Evolutionary conservation across 202 grass and related monocot species (phyloP).

Genomic region (Hordeum pubiflorum): DNA sequence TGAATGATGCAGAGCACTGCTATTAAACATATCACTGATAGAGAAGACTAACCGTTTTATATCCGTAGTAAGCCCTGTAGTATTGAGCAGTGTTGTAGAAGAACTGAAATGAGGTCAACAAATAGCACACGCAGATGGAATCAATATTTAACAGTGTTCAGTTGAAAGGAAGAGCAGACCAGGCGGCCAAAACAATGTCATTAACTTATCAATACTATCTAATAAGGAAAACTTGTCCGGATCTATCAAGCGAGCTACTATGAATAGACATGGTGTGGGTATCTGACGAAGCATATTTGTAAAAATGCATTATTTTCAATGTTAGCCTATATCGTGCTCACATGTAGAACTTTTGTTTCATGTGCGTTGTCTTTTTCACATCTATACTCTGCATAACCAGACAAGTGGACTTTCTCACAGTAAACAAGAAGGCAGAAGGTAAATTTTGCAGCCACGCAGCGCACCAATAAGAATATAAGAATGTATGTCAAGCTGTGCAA

Average conservation of each 20-base stretch:
- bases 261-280: neutral
- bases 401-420: neutral
- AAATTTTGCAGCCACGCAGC: neutral
- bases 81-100: slow-evolving; percentile 87
- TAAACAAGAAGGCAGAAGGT: neutral
- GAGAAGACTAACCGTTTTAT: slow-evolving; percentile 52
- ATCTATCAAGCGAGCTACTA: neutral
- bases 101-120: slow-evolving; percentile 45
- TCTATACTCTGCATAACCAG: neutral
- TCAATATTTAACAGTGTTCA: neutral
- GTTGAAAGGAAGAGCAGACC: slow-evolving; percentile 9
- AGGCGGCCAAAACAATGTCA: neutral
- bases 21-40: neutral
- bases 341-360: neutral
- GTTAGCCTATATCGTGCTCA: neutral
- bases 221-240: neutral
- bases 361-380: neutral
- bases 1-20: slow-evolving; percentile 2
- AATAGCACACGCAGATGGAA: neutral
- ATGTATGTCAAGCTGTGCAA: neutral
- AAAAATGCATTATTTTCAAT: neutral
- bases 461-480: neutral
- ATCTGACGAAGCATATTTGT: neutral
- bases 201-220: neutral
- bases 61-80: slow-evolving; percentile 64